A percentile compares a stretch with the other conserved stretches of the same genome.
These are phyloP conservation scores for Raffaelea albimanens DNA, from an alignment of 2,329 filamentous ascomycete genomes.

Conservation along the genomic window DNA sequence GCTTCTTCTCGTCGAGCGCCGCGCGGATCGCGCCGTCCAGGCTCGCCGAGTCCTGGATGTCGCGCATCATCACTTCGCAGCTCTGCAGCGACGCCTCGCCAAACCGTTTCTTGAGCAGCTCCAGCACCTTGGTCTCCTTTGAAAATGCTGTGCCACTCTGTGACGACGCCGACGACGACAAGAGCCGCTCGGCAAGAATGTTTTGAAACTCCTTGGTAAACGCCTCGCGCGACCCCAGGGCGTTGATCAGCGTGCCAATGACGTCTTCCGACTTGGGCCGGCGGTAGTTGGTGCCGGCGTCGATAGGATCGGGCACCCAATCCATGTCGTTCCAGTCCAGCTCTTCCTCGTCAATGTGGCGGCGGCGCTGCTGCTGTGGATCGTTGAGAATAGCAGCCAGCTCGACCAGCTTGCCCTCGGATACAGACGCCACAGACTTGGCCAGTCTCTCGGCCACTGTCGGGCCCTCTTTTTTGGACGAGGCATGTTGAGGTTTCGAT, in stretches of 20 bases:
- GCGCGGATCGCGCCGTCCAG: slow-evolving; percentile 61
- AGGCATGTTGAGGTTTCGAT: no score
- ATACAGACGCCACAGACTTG: not conserved
- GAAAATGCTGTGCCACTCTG: slow-evolving; percentile 38
- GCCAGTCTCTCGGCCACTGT: not conserved
- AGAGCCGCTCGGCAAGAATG: slow-evolving; percentile 75
- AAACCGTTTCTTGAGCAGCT: slow-evolving; percentile 80
- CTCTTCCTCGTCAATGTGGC: slow-evolving; percentile 53
- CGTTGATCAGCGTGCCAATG: slow-evolving; percentile 78
- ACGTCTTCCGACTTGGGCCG: slow-evolving; percentile 81
- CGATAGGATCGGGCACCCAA: slow-evolving; percentile 87
- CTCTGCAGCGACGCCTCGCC: slow-evolving; percentile 79
- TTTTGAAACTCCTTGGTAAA: slow-evolving; percentile 92
- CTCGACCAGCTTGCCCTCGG: slow-evolving; percentile 47
- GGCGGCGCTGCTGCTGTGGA: slow-evolving; percentile 42
- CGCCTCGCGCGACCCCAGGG: slow-evolving; percentile 80
- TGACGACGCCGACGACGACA: slow-evolving; percentile 40
- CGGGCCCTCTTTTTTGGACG: no score
- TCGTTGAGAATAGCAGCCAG: slow-evolving; percentile 58
- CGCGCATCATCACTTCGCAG: slow-evolving; percentile 95
- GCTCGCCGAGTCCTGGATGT: slow-evolving; percentile 73
- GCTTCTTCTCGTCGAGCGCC: slow-evolving; percentile 27
- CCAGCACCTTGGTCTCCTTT: slow-evolving; percentile 73
- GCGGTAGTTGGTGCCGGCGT: slow-evolving; percentile 87
- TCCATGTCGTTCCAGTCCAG: slow-evolving; percentile 87